A percentile compares a stretch with the other conserved stretches of the same genome.
Evolutionary conservation across 768 basidiomycete genomes (phyloP).

Genomic region (Tricholomella constricta): DNA sequence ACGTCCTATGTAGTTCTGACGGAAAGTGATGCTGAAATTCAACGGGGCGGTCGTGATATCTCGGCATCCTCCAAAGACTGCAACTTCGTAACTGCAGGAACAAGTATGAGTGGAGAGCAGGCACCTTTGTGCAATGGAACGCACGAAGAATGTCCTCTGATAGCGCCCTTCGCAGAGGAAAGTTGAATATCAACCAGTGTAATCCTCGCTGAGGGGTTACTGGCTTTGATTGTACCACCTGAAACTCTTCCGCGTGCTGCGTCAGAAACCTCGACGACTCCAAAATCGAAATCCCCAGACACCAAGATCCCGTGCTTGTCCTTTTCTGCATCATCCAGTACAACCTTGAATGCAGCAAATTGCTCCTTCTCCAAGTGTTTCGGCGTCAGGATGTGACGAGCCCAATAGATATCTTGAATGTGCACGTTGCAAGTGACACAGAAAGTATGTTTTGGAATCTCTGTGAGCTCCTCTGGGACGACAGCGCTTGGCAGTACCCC

Average conservation of each 20-base stretch:
- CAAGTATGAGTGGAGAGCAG: background rate
- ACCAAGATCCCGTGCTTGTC: conserved; percentile 56
- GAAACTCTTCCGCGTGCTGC: conserved; percentile 25
- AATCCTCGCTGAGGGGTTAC: conserved; percentile 18
- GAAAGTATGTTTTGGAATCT: conserved; percentile 19
- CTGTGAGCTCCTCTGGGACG: conserved; percentile 29
- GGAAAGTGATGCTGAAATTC: conserved; percentile 34
- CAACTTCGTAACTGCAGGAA: conserved; percentile 16
- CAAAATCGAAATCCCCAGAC: conserved; percentile 49
- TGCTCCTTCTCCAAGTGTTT: conserved; percentile 39
- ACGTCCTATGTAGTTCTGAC: conserved; percentile 41
- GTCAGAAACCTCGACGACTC: conserved; percentile 43
- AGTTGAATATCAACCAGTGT: conserved; percentile 8
- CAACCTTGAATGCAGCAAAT: conserved; percentile 41
- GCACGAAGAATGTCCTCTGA: conserved; percentile 8
- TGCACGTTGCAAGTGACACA: conserved; percentile 31
- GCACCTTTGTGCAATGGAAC: background rate
- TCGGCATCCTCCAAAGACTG: conserved; percentile 15
- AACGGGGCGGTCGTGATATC: conserved; percentile 27
- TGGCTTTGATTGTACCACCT: conserved; percentile 25
- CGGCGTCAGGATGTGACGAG: conserved; percentile 26
- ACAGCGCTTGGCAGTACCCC: conserved; percentile 17
- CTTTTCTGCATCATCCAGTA: conserved; percentile 52
- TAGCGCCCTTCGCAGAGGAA: conserved; percentile 18
- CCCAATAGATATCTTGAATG: conserved; percentile 31